phyloP scores from a whole-genome alignment of 345 rosid species.

The Euclidium syriacum region DNA sequence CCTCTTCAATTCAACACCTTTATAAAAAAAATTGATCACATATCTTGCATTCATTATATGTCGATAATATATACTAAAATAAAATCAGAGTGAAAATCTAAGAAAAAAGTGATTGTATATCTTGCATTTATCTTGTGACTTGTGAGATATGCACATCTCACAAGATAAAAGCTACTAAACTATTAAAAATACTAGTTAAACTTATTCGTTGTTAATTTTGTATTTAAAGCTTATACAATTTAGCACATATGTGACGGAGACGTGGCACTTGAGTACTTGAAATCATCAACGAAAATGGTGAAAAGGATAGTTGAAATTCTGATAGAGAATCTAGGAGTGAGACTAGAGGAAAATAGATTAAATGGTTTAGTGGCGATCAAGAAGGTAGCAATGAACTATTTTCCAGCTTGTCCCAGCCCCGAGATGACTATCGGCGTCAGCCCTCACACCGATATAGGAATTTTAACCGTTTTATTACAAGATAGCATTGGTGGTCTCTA shows the following conservation, averaged over 20 bases:
- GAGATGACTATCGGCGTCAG: conserved; percentile 57
- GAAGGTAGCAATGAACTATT: conserved; percentile 53
- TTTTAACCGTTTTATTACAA: conserved; percentile 48
- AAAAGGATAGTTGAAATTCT: conserved; percentile 33
- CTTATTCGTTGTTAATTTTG: no score
- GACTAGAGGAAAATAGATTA: conserved; percentile 28
- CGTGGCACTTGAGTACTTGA: conserved; percentile 42
- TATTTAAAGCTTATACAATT: neutral
- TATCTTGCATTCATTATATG: no score
- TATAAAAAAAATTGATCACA: no score
- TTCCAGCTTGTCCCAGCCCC: conserved; percentile 57
- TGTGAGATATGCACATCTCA: no score
- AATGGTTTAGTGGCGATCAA: conserved; percentile 39
- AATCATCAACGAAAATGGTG: conserved; percentile 40
- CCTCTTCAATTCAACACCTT: no score
- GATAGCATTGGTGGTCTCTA: conserved; percentile 63
- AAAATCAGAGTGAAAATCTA: no score
- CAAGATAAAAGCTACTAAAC: no score
- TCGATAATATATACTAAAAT: no score
- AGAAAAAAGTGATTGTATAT: no score
- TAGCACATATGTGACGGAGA: conserved; percentile 41
- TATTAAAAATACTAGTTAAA: no score
- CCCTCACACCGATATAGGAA: conserved; percentile 60
- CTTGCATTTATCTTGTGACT: no score
- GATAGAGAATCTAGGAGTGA: conserved; percentile 41